phyloP scores from a whole-genome alignment of 2,329 filamentous ascomycete species.

The Aspergillus quadricinctus region DNA sequence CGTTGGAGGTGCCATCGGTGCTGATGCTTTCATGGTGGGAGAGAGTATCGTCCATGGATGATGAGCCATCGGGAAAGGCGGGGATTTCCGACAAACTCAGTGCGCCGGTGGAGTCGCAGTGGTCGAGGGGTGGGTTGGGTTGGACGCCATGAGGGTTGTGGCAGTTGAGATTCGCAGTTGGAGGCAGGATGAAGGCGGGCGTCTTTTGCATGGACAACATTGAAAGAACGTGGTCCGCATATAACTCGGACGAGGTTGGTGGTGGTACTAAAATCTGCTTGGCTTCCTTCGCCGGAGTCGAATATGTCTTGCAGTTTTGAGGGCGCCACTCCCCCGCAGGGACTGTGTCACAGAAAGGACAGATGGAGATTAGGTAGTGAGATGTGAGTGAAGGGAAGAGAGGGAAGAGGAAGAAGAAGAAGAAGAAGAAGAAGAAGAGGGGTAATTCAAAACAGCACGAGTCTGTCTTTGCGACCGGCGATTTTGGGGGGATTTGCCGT shows the following conservation, averaged over 20 bases:
- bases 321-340: background rate
- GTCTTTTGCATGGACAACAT: constrained; percentile 41
- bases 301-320: background rate
- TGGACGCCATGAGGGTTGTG: constrained; percentile 10
- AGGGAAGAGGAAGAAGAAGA: background rate
- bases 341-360: background rate
- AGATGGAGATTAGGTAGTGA: background rate
- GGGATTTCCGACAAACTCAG: constrained; percentile 21
- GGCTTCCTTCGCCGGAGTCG: background rate
- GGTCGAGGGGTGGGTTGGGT: constrained; percentile 10
- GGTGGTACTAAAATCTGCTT: background rate
- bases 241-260: background rate
- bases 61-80: constrained; percentile 20
- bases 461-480: background rate
- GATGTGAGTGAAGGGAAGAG: background rate
- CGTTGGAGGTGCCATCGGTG: constrained; percentile 32
- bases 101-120: constrained; percentile 19
- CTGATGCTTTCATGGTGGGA: constrained; percentile 29
- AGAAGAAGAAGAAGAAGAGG: constrained; percentile 3
- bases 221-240: constrained; percentile 6
- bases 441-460: background rate
- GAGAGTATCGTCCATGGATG: constrained; percentile 25
- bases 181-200: constrained; percentile 22
- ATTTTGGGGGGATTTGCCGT: background rate
- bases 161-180: constrained; percentile 18